phyloP scores from a whole-genome alignment of 768 basidiomycete species.

The Lentinula sp. region DNA sequence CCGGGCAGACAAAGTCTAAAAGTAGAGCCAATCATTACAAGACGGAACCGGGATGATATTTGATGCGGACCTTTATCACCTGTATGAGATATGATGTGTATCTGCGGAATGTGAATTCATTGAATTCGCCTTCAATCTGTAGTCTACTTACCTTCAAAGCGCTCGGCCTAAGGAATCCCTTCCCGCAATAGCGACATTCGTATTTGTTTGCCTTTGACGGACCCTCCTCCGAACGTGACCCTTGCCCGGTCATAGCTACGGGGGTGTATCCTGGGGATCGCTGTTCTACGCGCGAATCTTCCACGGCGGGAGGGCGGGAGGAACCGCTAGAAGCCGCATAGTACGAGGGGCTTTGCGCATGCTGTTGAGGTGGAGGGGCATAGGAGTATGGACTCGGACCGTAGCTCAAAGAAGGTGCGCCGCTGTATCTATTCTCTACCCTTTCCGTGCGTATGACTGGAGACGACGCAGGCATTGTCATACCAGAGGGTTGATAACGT shows the following conservation, averaged over 20 bases:
- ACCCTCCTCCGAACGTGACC: not conserved
- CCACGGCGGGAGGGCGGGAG: not conserved
- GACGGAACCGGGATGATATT: conserved; percentile 6
- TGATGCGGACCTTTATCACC: conserved; percentile 47
- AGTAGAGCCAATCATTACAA: not conserved
- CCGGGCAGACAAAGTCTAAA: conserved; percentile 46
- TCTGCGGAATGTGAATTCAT: conserved; percentile 25
- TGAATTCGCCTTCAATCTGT: not conserved
- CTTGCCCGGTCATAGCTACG: not conserved
- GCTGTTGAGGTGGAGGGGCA: not conserved
- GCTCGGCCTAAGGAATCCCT: conserved; percentile 52
- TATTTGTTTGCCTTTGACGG: conserved; percentile 24
- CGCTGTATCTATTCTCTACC: not conserved
- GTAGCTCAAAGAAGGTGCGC: not conserved
- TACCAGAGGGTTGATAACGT: not conserved
- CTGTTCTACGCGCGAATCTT: not conserved
- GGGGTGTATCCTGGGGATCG: not conserved
- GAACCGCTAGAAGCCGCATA: not conserved
- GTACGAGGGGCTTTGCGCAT: not conserved
- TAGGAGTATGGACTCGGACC: not conserved
- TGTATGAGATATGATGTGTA: conserved; percentile 52
- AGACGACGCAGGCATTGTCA: not conserved
- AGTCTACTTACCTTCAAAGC: conserved; percentile 41
- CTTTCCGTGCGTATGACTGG: not conserved
- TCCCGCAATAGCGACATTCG: conserved; percentile 49